Evolutionary conservation across 2,329 filamentous ascomycete species (phyloP).

Genomic region (Monosporascus sp.): DNA sequence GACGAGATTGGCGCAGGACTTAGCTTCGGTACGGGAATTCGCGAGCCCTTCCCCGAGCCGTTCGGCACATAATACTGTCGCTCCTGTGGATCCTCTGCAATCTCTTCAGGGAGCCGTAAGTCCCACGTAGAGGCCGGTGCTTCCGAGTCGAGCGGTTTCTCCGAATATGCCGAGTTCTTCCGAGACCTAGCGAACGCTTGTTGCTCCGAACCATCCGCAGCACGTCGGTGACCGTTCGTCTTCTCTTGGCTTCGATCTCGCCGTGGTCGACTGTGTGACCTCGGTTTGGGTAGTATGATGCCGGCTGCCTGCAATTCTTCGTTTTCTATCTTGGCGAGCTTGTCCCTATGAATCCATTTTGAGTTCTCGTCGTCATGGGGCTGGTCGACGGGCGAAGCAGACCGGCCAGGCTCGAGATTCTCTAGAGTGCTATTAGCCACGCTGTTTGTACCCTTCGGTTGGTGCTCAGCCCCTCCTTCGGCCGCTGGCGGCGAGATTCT

Average conservation of each 20-base stretch:
- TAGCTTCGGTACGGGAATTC: constrained; percentile 79
- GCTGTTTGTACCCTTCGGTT: not conserved
- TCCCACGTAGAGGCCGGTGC: constrained; percentile 58
- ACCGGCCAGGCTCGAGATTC: constrained; percentile 15
- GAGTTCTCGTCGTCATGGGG: constrained; percentile 50
- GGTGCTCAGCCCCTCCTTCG: not conserved
- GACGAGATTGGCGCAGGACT: constrained; percentile 72
- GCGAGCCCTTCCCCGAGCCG: constrained; percentile 59
- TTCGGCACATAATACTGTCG: constrained; percentile 43
- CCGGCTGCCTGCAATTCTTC: constrained; percentile 76
- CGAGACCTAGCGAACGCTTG: constrained; percentile 27
- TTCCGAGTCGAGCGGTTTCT: constrained; percentile 8
- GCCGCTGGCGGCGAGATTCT: too few relatives aligned
- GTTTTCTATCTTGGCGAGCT: constrained; percentile 75
- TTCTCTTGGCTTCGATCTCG: constrained; percentile 38
- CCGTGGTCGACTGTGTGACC: constrained; percentile 46
- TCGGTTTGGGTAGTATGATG: constrained; percentile 53
- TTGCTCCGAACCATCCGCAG: constrained; percentile 27
- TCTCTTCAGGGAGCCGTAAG: constrained; percentile 71
- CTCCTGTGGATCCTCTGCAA: constrained; percentile 53
- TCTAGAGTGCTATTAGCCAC: constrained; percentile 18
- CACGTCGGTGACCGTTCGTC: constrained; percentile 26
- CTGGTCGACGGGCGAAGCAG: constrained; percentile 19
- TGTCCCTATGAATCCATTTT: constrained; percentile 84
- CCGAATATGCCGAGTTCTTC: constrained; percentile 34